phyloP scores from a whole-genome alignment of 768 basidiomycete species.

The Punctularia strigosozonata region DNA sequence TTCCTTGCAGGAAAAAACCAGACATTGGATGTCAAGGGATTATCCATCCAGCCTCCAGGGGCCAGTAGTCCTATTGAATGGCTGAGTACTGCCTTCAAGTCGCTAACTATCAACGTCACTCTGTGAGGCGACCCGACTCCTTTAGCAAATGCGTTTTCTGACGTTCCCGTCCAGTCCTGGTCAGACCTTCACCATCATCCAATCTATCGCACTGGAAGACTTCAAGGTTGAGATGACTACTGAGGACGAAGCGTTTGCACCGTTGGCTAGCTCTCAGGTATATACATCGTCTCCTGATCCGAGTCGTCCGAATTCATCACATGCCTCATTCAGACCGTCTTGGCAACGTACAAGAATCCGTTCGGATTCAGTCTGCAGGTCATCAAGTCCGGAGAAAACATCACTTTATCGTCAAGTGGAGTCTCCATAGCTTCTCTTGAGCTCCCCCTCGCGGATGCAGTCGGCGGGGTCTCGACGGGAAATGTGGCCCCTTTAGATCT shows the following conservation, averaged over 20 bases:
- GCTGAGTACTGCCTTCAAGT: constrained; percentile 63
- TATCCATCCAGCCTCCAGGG: constrained; percentile 48
- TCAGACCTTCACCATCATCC: constrained; percentile 36
- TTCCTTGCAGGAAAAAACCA: constrained; percentile 55
- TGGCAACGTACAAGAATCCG: constrained; percentile 58
- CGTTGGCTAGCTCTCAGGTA: constrained; percentile 48
- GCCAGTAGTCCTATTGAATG: constrained; percentile 40
- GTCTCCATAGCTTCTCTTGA: constrained; percentile 43
- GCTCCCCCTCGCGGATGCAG: constrained; percentile 33
- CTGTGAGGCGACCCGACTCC: constrained; percentile 38
- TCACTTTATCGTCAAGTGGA: constrained; percentile 37
- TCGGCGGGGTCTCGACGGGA: constrained; percentile 60
- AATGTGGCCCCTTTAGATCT: constrained; percentile 50
- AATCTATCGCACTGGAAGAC: constrained; percentile 49
- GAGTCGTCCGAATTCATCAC: too few relatives aligned
- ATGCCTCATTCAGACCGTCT: too few relatives aligned
- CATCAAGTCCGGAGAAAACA: constrained; percentile 38
- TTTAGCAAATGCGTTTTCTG: background rate
- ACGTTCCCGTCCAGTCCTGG: background rate
- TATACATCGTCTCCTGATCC: too few relatives aligned
- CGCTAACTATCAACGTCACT: constrained; percentile 45
- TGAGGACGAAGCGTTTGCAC: constrained; percentile 43
- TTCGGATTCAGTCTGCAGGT: constrained; percentile 70
- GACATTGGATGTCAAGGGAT: constrained; percentile 45
- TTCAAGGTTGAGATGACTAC: constrained; percentile 40